phyloP scores from a whole-genome alignment of 805 yeast species.

The Priceomyces castillae region DNA sequence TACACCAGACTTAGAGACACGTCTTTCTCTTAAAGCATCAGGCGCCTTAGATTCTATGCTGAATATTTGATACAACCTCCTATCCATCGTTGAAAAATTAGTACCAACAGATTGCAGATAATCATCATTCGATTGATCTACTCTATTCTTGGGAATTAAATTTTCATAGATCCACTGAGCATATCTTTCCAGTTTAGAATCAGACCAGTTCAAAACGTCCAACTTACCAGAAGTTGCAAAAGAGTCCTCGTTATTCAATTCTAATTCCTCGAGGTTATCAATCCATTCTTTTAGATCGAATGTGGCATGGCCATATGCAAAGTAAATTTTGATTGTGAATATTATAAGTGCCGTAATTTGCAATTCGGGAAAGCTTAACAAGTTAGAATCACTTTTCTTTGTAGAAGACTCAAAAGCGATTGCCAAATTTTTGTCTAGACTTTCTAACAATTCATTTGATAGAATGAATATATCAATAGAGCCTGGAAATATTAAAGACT shows the following conservation, averaged over 20 bases:
- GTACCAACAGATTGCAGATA: slow-evolving; percentile 2
- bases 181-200: slow-evolving; percentile 44
- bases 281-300: slow-evolving; percentile 19
- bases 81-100: slow-evolving; percentile 20
- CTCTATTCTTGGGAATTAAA: slow-evolving; percentile 21
- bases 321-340: slow-evolving; percentile 31
- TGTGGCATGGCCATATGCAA: slow-evolving; percentile 15
- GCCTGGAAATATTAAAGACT: slow-evolving; percentile 44
- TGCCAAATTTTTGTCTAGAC: slow-evolving; percentile 8
- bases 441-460: slow-evolving; percentile 20
- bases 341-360: slow-evolving; percentile 30
- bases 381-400: background rate
- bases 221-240: slow-evolving; percentile 10
- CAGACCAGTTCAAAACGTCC: slow-evolving; percentile 48
- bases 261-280: slow-evolving; percentile 13
- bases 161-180: slow-evolving; percentile 48
- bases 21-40: slow-evolving; percentile 2
- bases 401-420: background rate
- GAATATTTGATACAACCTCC: slow-evolving; percentile 33
- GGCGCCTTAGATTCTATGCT: slow-evolving; percentile 13
- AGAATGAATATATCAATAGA: slow-evolving; percentile 47
- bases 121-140: slow-evolving; percentile 9
- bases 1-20: slow-evolving; percentile 3
- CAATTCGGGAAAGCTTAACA: slow-evolving; percentile 36
- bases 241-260: slow-evolving; percentile 16